phyloP scores from a whole-genome alignment of 1,139 yeast genomes.

The Groenewaldozyma auringiensis region DNA sequence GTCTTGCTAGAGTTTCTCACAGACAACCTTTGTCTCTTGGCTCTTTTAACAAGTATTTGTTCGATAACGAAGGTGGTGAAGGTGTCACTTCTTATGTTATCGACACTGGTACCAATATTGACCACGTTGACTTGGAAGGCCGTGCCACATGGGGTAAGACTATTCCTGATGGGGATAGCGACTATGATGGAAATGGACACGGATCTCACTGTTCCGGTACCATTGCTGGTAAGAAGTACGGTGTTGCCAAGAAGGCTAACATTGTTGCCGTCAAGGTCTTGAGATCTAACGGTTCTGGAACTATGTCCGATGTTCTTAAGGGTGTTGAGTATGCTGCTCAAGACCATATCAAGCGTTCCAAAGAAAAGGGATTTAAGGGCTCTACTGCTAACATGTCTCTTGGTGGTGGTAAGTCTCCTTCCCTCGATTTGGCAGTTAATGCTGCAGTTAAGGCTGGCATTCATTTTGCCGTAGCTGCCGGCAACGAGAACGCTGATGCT shows the following conservation, averaged over 20 bases:
- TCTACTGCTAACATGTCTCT: constrained; percentile 55
- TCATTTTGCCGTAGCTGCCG: constrained; percentile 61
- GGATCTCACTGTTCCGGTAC: constrained; percentile 59
- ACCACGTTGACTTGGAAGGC: constrained; percentile 79
- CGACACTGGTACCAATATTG: constrained; percentile 84
- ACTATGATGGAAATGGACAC: constrained; percentile 90
- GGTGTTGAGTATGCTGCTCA: constrained; percentile 39
- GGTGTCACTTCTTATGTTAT: constrained; percentile 91
- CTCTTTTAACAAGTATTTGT: constrained; percentile 78
- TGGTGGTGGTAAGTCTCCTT: constrained; percentile 51
- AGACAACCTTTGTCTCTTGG: constrained; percentile 69
- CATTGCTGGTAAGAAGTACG: constrained; percentile 51
- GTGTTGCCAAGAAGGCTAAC: constrained; percentile 57
- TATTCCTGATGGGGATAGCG: constrained; percentile 73
- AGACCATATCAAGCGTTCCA: constrained; percentile 31
- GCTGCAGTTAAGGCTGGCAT: constrained; percentile 54
- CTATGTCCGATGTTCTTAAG: constrained; percentile 43
- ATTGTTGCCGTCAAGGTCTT: constrained; percentile 53
- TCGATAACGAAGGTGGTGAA: constrained; percentile 76
- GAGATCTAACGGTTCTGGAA: constrained; percentile 42
- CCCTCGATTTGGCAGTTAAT: constrained; percentile 48
- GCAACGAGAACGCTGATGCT: constrained; percentile 57
- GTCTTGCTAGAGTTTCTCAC: constrained; percentile 89
- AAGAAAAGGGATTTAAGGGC: constrained; percentile 46
- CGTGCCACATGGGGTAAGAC: constrained; percentile 95